These are phyloP conservation scores for Agaricus subrufescens DNA, from an alignment of 768 basidiomycete species.

Conservation along the genomic window DNA sequence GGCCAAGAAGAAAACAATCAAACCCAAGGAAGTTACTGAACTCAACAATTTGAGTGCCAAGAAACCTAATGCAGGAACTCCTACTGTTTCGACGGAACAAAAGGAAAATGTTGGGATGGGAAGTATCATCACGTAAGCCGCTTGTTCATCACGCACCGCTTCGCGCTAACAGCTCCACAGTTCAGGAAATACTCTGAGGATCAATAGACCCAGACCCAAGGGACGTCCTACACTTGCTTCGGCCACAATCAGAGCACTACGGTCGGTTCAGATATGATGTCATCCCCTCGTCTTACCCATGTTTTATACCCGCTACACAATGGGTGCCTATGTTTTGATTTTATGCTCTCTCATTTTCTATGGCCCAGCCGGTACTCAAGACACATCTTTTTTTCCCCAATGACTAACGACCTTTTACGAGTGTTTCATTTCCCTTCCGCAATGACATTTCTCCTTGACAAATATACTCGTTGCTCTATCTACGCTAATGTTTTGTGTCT, in stretches of 20 bases:
- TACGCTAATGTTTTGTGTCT: slow-evolving; percentile 5
- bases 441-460: neutral
- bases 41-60: neutral
- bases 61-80: neutral
- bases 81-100: slow-evolving; percentile 35
- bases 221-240: slow-evolving; percentile 42
- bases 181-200: slow-evolving; percentile 40
- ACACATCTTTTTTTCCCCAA: neutral
- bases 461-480: neutral
- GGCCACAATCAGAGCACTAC: slow-evolving; percentile 16
- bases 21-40: slow-evolving; percentile 27
- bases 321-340: slow-evolving; percentile 4
- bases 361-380: neutral
- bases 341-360: neutral
- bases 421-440: neutral
- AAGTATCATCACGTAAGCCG: slow-evolving; percentile 53
- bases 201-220: slow-evolving; percentile 47
- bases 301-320: neutral
- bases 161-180: slow-evolving; percentile 20
- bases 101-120: slow-evolving; percentile 47
- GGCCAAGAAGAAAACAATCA: slow-evolving; percentile 52
- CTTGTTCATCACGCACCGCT: neutral
- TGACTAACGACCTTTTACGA: neutral
- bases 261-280: slow-evolving; percentile 30
- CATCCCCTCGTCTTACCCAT: neutral